These are phyloP conservation scores for Nothophaeocryptopus gaeumannii DNA, from an alignment of 2,329 filamentous ascomycete species.

Conservation along the genomic window DNA sequence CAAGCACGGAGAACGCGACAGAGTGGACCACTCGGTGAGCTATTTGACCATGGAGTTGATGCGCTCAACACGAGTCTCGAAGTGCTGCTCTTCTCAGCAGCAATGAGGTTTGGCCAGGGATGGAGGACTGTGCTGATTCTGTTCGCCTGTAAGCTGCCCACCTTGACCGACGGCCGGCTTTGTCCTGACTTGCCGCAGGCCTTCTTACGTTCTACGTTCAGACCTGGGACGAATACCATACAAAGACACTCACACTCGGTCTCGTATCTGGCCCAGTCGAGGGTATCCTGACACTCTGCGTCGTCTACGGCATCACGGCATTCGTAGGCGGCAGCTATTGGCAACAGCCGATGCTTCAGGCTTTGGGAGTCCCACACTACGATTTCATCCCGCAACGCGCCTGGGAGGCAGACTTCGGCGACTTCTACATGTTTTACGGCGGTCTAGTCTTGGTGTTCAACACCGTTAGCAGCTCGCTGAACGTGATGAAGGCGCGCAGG, in stretches of 20 bases:
- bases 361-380: conserved; percentile 64
- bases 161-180: conserved; percentile 47
- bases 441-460: conserved; percentile 78
- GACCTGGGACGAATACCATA: conserved; percentile 99
- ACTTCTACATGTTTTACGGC: conserved; percentile 91
- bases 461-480: conserved; percentile 71
- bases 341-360: conserved; percentile 75
- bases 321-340: conserved; percentile 86
- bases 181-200: conserved; percentile 7
- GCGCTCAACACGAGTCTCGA: conserved; percentile 95
- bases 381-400: conserved; percentile 65
- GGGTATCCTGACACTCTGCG: conserved; percentile 79
- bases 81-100: conserved; percentile 83
- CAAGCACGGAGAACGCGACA: conserved; percentile 92
- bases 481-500: conserved; percentile 79
- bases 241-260: conserved; percentile 88
- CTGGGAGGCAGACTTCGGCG: conserved; percentile 80
- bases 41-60: conserved; percentile 97
- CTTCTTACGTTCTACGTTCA: conserved; percentile 97
- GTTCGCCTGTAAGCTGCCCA: conserved; percentile 70
- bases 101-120: conserved; percentile 88
- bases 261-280: conserved; percentile 93
- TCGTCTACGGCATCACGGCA: conserved; percentile 80
- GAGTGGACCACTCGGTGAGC: conserved; percentile 87
- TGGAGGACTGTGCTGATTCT: conserved; percentile 83